Evolutionary conservation across 2,329 filamentous ascomycete genomes (phyloP).

Genomic region (Phaeosphaeriaceae sp.): DNA sequence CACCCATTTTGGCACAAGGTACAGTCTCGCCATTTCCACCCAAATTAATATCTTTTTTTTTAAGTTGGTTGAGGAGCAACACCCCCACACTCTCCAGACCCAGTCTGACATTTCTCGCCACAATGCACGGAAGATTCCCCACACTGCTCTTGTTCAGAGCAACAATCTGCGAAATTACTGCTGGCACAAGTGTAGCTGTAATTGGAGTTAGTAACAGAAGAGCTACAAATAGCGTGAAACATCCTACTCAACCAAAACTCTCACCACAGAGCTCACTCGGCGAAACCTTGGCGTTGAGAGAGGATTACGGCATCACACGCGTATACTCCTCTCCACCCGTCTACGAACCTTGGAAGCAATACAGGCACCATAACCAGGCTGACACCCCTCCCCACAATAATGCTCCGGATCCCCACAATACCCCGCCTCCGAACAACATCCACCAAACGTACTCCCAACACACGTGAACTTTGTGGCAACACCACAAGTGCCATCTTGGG

Average conservation of each 20-base stretch:
- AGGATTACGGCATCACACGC: background rate
- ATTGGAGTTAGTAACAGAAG: too few species aligned
- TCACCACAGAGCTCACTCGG: background rate
- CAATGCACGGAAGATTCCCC: too few species aligned
- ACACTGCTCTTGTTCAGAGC: too few species aligned
- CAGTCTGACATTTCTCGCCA: too few species aligned
- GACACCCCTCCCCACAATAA: slow-evolving; percentile 30
- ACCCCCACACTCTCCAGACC: too few species aligned
- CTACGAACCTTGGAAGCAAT: background rate
- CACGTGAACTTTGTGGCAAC: slow-evolving; percentile 8
- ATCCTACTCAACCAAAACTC: background rate
- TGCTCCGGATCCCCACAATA: slow-evolving; percentile 12
- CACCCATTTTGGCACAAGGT: too few species aligned
- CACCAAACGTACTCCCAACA: slow-evolving; percentile 5
- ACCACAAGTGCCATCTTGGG: slow-evolving; percentile 10
- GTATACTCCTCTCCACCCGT: too few species aligned
- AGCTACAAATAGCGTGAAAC: background rate
- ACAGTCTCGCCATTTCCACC: too few species aligned
- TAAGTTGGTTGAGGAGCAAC: too few species aligned
- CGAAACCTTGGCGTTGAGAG: background rate
- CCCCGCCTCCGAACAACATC: slow-evolving; percentile 17
- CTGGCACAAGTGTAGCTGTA: slow-evolving; percentile 4
- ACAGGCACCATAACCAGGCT: background rate
- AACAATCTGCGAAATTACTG: background rate
- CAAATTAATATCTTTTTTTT: too few species aligned